Conservation (phyloP, 345 rosid species). For the Carallia brachiata region DNA sequence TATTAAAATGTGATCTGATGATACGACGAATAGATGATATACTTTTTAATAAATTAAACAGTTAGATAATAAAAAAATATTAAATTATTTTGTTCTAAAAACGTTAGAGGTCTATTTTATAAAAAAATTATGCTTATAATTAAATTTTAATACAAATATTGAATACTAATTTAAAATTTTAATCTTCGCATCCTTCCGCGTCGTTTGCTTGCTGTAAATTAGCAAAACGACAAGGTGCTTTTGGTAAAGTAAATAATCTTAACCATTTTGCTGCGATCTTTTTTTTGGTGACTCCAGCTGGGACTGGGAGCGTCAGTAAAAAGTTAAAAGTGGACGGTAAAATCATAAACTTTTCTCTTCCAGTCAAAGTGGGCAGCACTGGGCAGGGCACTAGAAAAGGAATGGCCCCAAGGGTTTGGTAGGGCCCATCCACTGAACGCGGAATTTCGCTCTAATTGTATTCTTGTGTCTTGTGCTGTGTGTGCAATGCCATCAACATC, state of each 20-base stretch:
- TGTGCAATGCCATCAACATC: not conserved
- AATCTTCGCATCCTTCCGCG: no score
- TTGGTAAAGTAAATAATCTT: not conserved
- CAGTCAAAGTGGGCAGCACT: slow-evolving; percentile 13
- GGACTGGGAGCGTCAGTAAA: not conserved
- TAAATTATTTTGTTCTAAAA: no score
- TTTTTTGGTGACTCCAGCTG: slow-evolving; percentile 15
- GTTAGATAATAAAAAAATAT: no score
- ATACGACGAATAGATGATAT: no score
- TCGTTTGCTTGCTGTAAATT: not conserved
- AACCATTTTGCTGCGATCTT: not conserved
- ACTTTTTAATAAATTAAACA: no score
- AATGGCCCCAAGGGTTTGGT: slow-evolving; percentile 16
- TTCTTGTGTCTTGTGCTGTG: not conserved
- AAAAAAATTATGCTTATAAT: no score
- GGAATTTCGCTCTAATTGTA: slow-evolving; percentile 3
- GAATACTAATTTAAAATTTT: no score
- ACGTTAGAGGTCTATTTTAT: no score
- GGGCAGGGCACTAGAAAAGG: not conserved
- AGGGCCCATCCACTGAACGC: slow-evolving; percentile 23
- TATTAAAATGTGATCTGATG: no score
- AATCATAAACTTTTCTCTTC: not conserved
- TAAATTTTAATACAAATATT: no score
- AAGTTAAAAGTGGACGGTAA: not conserved
- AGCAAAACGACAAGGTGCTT: slow-evolving; percentile 13